These are phyloP conservation scores for Coemansia sp. DNA, from an alignment of 192 early-diverging fungal genomes.

Conservation along the genomic window DNA sequence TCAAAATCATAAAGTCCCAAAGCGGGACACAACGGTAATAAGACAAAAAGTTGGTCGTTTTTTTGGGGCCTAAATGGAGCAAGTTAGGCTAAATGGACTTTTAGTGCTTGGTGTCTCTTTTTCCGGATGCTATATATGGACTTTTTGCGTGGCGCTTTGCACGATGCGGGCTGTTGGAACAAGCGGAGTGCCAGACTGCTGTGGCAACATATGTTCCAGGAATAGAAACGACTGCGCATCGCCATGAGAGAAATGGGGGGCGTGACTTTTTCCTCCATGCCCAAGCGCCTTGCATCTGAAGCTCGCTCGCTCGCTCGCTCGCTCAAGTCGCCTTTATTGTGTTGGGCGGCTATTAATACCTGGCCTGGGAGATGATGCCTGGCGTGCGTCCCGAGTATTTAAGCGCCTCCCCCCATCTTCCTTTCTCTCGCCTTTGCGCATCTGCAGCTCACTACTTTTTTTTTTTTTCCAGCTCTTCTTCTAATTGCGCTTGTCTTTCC, in stretches of 20 bases:
- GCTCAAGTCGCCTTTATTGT: constrained; percentile 1
- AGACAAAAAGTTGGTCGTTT: not conserved
- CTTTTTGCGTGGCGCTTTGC: not conserved
- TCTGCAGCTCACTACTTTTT: constrained; percentile 9
- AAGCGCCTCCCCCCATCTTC: not conserved
- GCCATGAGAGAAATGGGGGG: not conserved
- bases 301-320: not conserved
- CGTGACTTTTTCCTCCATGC: not conserved
- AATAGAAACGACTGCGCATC: constrained; percentile 3
- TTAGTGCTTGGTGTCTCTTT: not conserved
- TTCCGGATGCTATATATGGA: not conserved
- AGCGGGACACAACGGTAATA: not conserved
- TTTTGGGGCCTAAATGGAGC: not conserved
- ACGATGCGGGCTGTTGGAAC: not conserved
- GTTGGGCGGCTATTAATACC: constrained; percentile 4
- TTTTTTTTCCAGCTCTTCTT: constrained; percentile 2
- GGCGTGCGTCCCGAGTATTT: not conserved
- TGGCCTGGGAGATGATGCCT: not conserved
- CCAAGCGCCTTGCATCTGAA: not conserved
- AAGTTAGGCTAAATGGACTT: not conserved
- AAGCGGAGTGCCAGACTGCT: not conserved
- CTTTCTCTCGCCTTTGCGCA: not conserved
- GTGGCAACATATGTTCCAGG: not conserved
- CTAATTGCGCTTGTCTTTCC: not conserved
- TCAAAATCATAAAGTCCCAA: not conserved